phyloP scores from a whole-genome alignment of 768 basidiomycete genomes.

The Phlebiopsis flavidoalba region DNA sequence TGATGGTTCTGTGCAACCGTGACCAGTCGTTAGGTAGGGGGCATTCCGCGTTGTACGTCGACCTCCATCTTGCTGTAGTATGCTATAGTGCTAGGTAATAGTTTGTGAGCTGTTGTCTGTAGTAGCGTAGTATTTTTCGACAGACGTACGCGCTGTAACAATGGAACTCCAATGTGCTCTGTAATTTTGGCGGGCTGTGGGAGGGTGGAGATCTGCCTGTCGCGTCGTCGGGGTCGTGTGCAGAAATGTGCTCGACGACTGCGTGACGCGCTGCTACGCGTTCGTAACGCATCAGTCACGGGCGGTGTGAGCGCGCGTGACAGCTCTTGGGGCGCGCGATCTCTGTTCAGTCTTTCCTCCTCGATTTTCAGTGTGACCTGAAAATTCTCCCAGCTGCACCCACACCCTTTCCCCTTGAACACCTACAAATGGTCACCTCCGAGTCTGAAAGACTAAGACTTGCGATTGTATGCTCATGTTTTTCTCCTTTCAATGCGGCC shows the following conservation, averaged over 20 bases:
- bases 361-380: too few species aligned
- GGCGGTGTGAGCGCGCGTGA: neutral
- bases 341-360: too few species aligned
- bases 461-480: neutral
- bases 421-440: neutral
- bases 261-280: neutral
- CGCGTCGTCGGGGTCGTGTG: neutral
- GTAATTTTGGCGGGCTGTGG: too few species aligned
- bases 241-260: neutral
- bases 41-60: neutral
- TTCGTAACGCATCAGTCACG: neutral
- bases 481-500: neutral
- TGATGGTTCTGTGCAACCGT: neutral
- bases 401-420: neutral
- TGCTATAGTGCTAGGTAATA: neutral
- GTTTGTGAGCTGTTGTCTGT: neutral
- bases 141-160: neutral
- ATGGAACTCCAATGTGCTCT: neutral
- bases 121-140: neutral
- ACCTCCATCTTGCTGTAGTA: slow-evolving; percentile 1
- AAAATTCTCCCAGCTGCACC: too few species aligned
- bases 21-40: neutral
- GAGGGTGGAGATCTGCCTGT: neutral
- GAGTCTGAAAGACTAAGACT: neutral
- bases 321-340: too few species aligned